Evolutionary conservation across 768 basidiomycete species (phyloP), one percentile per base, ranked within the genome.

Genomic region (Exidia glandulosa): DNA sequence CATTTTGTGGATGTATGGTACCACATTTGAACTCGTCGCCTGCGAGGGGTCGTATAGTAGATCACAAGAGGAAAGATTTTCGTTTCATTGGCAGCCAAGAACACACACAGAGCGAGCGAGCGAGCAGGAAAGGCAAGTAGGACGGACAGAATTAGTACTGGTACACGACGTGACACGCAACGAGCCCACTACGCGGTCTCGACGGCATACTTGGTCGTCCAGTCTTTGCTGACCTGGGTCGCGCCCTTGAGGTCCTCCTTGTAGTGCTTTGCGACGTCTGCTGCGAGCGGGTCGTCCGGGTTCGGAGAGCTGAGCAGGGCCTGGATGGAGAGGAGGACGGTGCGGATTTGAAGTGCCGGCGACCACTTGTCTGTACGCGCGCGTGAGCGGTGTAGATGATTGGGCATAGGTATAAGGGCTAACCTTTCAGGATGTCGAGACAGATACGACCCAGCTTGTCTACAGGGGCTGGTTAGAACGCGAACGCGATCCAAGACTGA

Each of bases 381-480:
- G 59, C 36, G 2, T 58, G 56, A 63, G 32, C 41, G 55, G 32
- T 7, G 25, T 45, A 59, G 31, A 48, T 59, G 34, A 62, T 19
- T 45, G 37, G 36, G 50, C 33, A 3, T 23, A 10, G 32, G 27
- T 50, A 10, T 33, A 1, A 23, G 13, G 25, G 69, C 79, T 54
- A 67, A 88, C 92, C 91, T 81, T 99, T 99, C 68, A 99, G 77
- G 68, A 99, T 98, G 72, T 99, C 96, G 60, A 99, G 76, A 73
- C 96, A 99, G 74, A 99, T 99, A 23, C 96, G 85, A 34, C 96
- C 96, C 32, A 99, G 87, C 74, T 99, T 99, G 74, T 99, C 95
- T 98, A 25, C 27, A 58, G 6, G 30, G 56, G 48, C 45, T 37
- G 13, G 41, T 30, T 23, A 57, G 33, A 19, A 13, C 7, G 27